Evolutionary conservation across 148 eudicot genomes (phyloP).

Genomic region (Amaranthus hypochondriacus): DNA sequence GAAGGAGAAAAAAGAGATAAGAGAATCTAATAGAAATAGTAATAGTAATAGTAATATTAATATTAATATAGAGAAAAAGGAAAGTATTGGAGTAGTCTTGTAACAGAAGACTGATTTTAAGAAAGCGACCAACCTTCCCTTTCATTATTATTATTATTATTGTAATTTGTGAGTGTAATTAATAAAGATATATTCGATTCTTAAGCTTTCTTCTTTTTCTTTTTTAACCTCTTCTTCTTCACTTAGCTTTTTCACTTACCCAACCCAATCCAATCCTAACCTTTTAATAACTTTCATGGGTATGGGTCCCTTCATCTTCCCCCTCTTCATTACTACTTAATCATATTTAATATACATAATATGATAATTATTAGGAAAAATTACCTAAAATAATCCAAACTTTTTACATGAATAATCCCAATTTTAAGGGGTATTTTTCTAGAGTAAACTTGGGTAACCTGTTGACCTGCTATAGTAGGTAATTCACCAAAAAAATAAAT

Average conservation of each 20-base stretch:
- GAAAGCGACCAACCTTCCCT: slow-evolving; percentile 50
- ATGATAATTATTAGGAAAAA: too few species aligned
- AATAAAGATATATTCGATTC: slow-evolving; percentile 22
- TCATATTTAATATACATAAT: too few species aligned
- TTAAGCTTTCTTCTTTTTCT: slow-evolving; percentile 1
- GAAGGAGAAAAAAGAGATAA: slow-evolving; percentile 13
- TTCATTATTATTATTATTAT: slow-evolving; percentile 13
- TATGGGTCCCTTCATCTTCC: slow-evolving; percentile 2
- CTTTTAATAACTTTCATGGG: slow-evolving; percentile 31
- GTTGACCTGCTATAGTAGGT: too few species aligned
- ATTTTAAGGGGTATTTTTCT: too few species aligned
- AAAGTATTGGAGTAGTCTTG: slow-evolving; percentile 52
- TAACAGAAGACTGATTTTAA: slow-evolving; percentile 42
- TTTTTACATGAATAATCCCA: too few species aligned
- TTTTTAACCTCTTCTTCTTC: not conserved
- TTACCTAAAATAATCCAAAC: too few species aligned
- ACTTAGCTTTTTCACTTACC: slow-evolving; percentile 25
- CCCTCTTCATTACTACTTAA: too few species aligned
- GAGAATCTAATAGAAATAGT: slow-evolving; percentile 23
- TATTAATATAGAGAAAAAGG: slow-evolving; percentile 33
- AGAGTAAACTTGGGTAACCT: too few species aligned
- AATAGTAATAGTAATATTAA: too few species aligned
- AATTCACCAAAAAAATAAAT: too few species aligned
- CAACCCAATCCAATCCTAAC: not conserved
- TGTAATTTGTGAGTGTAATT: too few species aligned